phyloP scores from a whole-genome alignment of 2,329 filamentous ascomycete species.

The Penicillium capsulatum region DNA sequence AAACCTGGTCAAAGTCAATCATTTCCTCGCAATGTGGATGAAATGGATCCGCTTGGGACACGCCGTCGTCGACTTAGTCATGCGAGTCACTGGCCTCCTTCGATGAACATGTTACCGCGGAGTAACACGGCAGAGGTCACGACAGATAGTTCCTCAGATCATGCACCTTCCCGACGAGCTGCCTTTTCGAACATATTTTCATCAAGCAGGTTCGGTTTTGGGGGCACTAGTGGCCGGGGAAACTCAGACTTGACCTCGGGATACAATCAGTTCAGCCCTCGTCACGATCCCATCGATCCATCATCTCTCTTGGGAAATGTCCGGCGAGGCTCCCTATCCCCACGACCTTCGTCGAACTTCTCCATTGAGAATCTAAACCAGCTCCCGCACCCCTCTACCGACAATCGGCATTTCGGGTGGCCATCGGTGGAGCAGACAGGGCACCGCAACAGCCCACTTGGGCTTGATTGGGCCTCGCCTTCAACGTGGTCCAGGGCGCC shows the following conservation, averaged over 20 bases:
- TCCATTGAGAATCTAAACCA: constrained; percentile 52
- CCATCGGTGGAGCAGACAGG: constrained; percentile 51
- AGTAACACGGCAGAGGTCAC: constrained; percentile 43
- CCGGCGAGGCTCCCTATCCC: constrained; percentile 43
- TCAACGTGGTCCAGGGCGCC: constrained; percentile 69
- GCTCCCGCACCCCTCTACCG: constrained; percentile 71
- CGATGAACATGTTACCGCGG: constrained; percentile 46
- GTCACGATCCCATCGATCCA: constrained; percentile 46
- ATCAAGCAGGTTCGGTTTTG: constrained; percentile 37
- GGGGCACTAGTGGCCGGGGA: constrained; percentile 30
- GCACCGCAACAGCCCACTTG: constrained; percentile 50
- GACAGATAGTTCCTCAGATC: constrained; percentile 41
- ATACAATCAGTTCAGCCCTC: constrained; percentile 47
- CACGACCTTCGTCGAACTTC: constrained; percentile 51
- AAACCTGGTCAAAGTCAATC: constrained; percentile 60
- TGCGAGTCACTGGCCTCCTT: constrained; percentile 53
- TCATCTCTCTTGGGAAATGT: constrained; percentile 42
- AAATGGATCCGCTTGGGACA: constrained; percentile 49
- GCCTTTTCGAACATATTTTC: constrained; percentile 45
- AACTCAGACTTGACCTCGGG: constrained; percentile 34
- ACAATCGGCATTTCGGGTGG: constrained; percentile 72
- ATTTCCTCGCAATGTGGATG: constrained; percentile 54
- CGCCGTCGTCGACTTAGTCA: constrained; percentile 55
- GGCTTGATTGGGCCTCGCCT: constrained; percentile 51
- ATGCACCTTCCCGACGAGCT: constrained; percentile 37